phyloP scores from a whole-genome alignment of 192 early-diverging fungal species.

The Fimicolochytrium jonesii region DNA sequence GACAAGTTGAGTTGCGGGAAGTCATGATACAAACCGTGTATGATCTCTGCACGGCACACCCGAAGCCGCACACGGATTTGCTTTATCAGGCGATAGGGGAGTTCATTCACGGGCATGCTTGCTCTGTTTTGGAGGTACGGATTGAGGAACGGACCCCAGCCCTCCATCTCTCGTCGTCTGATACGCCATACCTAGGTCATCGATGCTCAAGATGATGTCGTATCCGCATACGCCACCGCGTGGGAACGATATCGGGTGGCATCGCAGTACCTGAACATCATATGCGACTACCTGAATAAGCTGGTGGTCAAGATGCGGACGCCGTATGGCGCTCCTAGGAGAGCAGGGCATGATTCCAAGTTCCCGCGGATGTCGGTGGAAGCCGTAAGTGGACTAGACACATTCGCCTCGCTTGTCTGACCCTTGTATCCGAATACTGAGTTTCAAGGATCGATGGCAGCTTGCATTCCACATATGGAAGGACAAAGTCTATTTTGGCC shows the following conservation, averaged over 20 bases:
- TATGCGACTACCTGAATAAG: conserved; percentile 73
- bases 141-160: background rate
- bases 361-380: conserved; percentile 22
- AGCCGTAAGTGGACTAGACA: conserved; percentile 12
- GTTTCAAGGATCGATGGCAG: too few species aligned
- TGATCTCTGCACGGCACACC: conserved; percentile 74
- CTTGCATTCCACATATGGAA: conserved; percentile 74
- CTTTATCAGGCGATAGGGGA: conserved; percentile 64
- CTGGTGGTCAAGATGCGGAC: conserved; percentile 39
- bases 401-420: too few species aligned
- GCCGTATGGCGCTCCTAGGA: conserved; percentile 31
- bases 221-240: conserved; percentile 60
- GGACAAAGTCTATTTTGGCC: conserved; percentile 54
- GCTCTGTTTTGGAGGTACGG: conserved; percentile 46
- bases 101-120: conserved; percentile 60
- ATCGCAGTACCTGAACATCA: conserved; percentile 48
- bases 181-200: conserved; percentile 43
- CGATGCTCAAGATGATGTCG: conserved; percentile 61
- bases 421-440: too few species aligned
- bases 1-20: background rate
- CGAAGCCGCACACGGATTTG: conserved; percentile 61
- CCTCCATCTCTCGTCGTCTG: background rate
- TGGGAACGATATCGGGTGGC: conserved; percentile 65
- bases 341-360: too few species aligned
- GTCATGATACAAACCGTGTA: conserved; percentile 78